These are phyloP conservation scores for Lachnellula hyalina DNA, from an alignment of 2,329 filamentous ascomycete genomes.

Conservation along the genomic window DNA sequence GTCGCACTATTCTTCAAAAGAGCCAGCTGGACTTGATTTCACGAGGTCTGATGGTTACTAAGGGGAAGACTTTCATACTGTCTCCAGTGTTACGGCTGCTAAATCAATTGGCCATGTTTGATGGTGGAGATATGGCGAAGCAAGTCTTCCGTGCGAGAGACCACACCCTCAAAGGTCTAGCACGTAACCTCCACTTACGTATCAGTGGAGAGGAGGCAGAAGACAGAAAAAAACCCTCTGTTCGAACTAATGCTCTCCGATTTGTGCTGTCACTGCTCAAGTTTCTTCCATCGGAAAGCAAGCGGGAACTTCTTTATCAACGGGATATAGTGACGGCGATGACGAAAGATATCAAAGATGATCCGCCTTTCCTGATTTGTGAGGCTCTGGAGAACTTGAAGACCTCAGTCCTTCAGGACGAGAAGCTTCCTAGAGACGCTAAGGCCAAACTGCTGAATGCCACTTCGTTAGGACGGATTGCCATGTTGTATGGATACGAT, in stretches of 20 bases:
- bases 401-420: constrained; percentile 67
- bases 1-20: constrained; percentile 75
- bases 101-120: constrained; percentile 77
- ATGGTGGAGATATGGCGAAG: constrained; percentile 76
- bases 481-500: constrained; percentile 62
- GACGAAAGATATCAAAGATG: constrained; percentile 71
- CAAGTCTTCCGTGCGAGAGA: constrained; percentile 73
- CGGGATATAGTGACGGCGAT: constrained; percentile 62
- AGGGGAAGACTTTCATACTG: constrained; percentile 80
- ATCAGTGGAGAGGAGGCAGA: constrained; percentile 54
- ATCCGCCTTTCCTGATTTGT: constrained; percentile 67
- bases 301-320: constrained; percentile 77
- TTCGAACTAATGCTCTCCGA: constrained; percentile 76
- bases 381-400: constrained; percentile 71
- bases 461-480: constrained; percentile 65
- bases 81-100: constrained; percentile 82
- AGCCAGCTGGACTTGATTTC: constrained; percentile 76
- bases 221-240: constrained; percentile 65
- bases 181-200: constrained; percentile 73
- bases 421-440: constrained; percentile 62
- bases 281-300: constrained; percentile 70
- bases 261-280: constrained; percentile 77
- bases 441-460: constrained; percentile 76
- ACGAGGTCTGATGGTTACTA: constrained; percentile 71
- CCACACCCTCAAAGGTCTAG: constrained; percentile 73